Evolutionary conservation across 495 filamentous ascomycete species (phyloP).

Genomic region (Trypethelium eluteriae): DNA sequence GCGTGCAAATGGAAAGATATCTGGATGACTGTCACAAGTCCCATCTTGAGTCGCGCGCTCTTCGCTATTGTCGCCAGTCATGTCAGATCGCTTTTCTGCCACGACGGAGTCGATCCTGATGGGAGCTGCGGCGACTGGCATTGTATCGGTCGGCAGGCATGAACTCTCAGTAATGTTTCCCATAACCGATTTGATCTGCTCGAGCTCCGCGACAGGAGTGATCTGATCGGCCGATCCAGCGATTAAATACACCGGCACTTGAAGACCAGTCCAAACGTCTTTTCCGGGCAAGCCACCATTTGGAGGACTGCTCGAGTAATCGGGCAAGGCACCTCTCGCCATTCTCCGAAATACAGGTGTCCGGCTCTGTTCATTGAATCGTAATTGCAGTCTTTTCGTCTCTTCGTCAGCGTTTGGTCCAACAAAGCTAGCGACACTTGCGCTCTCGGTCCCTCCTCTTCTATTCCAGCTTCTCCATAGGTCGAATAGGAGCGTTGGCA

Average conservation of each 20-base stretch:
- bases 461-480: slow-evolving; percentile 74
- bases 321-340: slow-evolving; percentile 62
- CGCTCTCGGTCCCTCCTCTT: slow-evolving; percentile 66
- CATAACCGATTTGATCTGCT: slow-evolving; percentile 58
- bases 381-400: slow-evolving; percentile 66
- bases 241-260: slow-evolving; percentile 67
- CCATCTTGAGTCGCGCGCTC: neutral
- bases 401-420: slow-evolving; percentile 65
- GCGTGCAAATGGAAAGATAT: neutral
- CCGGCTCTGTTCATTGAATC: slow-evolving; percentile 74
- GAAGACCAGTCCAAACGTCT: slow-evolving; percentile 64
- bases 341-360: slow-evolving; percentile 79
- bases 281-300: slow-evolving; percentile 60
- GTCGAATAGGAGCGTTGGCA: slow-evolving; percentile 69
- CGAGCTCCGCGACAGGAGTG: slow-evolving; percentile 60
- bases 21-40: neutral
- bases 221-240: slow-evolving; percentile 71
- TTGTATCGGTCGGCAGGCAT: neutral
- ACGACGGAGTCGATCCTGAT: neutral
- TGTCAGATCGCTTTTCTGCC: slow-evolving; percentile 36
- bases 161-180: slow-evolving; percentile 32
- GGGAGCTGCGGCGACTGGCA: neutral
- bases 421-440: slow-evolving; percentile 72
- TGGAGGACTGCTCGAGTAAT: slow-evolving; percentile 42
- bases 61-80: neutral